A percentile compares a stretch with the other conserved stretches of the same genome.
phyloP scores from a whole-genome alignment of 805 yeast genomes.

The Myxozyma mucilagina region DNA sequence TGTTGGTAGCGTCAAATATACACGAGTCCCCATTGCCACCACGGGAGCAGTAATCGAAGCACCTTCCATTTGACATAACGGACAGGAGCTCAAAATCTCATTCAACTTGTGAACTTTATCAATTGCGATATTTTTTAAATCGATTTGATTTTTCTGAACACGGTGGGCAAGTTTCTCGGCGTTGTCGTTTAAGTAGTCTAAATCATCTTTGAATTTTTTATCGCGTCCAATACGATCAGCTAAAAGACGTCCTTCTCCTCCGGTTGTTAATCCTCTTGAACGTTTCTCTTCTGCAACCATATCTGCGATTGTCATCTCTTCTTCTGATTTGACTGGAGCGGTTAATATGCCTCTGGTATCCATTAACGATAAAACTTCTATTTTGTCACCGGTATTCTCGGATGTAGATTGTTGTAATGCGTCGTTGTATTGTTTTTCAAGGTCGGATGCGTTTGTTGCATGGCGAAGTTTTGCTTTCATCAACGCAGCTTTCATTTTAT shows the following conservation, averaged over 20 bases:
- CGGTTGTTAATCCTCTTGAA: slow-evolving; percentile 16
- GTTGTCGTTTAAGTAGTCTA: slow-evolving; percentile 49
- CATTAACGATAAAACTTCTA: slow-evolving; percentile 24
- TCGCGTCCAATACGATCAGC: slow-evolving; percentile 45
- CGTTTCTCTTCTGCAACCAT: slow-evolving; percentile 42
- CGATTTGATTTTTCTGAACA: slow-evolving; percentile 38
- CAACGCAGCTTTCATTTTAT: slow-evolving; percentile 40
- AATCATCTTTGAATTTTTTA: slow-evolving; percentile 43
- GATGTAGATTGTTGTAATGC: not conserved
- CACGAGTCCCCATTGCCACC: slow-evolving; percentile 43
- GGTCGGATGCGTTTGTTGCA: slow-evolving; percentile 32
- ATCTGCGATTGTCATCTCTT: slow-evolving; percentile 44
- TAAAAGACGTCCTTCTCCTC: slow-evolving; percentile 35
- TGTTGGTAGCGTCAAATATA: slow-evolving; percentile 46
- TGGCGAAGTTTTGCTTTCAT: slow-evolving; percentile 42
- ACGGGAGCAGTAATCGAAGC: slow-evolving; percentile 38
- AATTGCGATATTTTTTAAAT: slow-evolving; percentile 39
- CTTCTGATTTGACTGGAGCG: slow-evolving; percentile 31
- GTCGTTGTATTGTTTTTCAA: slow-evolving; percentile 36
- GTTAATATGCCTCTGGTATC: slow-evolving; percentile 23
- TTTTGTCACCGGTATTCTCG: not conserved
- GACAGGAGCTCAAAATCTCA: slow-evolving; percentile 42
- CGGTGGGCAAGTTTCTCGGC: slow-evolving; percentile 44
- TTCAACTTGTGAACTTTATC: slow-evolving; percentile 37
- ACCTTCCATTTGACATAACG: slow-evolving; percentile 41